These are phyloP conservation scores for Aspergillus ustus DNA, from an alignment of 2,329 filamentous ascomycete genomes.

Conservation along the genomic window DNA sequence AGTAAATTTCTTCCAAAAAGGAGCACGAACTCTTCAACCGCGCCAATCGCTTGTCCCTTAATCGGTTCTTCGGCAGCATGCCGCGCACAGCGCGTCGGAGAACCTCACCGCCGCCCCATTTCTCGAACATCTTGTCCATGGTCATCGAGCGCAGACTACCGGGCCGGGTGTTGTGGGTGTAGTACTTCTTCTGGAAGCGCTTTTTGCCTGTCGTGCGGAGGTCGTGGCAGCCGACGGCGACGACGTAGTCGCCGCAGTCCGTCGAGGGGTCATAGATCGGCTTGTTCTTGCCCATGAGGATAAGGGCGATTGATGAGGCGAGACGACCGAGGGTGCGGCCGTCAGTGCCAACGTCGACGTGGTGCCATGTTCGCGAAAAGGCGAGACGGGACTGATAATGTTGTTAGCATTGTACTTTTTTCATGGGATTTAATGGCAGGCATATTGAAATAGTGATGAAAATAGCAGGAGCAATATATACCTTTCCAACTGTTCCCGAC, in stretches of 20 bases:
- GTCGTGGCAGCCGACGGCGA: slow-evolving; percentile 85
- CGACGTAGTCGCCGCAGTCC: slow-evolving; percentile 98
- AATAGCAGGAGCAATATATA: slow-evolving; percentile 19
- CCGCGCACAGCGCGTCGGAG: slow-evolving; percentile 89
- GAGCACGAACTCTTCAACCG: slow-evolving; percentile 72
- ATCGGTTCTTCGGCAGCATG: slow-evolving; percentile 96
- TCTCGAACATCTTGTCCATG: slow-evolving; percentile 93
- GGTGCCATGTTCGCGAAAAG: slow-evolving; percentile 96
- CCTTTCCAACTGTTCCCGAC: slow-evolving; percentile 53
- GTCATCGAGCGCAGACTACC: slow-evolving; percentile 85
- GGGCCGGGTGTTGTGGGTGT: slow-evolving; percentile 88
- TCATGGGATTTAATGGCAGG: slow-evolving; percentile 9
- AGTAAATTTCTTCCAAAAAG: neutral
- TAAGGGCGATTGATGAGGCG: slow-evolving; percentile 81
- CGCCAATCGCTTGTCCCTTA: slow-evolving; percentile 84
- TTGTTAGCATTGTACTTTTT: neutral
- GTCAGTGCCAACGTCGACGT: slow-evolving; percentile 72
- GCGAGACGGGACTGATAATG: slow-evolving; percentile 80
- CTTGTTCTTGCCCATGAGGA: slow-evolving; percentile 99
- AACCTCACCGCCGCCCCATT: slow-evolving; percentile 91
- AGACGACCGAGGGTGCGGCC: slow-evolving; percentile 86
- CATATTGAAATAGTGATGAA: neutral
- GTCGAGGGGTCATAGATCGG: slow-evolving; percentile 96
- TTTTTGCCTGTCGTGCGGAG: slow-evolving; percentile 91
- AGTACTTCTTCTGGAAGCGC: slow-evolving; percentile 92